These are phyloP conservation scores for Teratosphaeria pseudoeucalypti DNA, from an alignment of 2,329 filamentous ascomycete genomes.

Conservation along the genomic window DNA sequence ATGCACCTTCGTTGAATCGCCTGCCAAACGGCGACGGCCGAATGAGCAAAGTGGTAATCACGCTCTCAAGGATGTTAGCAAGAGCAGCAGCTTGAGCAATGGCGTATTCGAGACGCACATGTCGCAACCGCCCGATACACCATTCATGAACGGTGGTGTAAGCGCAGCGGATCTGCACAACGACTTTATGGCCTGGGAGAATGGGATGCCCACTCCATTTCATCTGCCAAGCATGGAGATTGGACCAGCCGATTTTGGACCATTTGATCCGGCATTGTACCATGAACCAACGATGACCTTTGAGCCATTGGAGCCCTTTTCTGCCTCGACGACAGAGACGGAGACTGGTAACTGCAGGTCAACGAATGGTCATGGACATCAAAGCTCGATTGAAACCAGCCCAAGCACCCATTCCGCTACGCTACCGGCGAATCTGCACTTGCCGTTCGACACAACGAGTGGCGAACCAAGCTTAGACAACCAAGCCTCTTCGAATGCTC, in stretches of 20 bases:
- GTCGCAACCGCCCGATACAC: background rate
- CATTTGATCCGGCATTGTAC: conserved; percentile 22
- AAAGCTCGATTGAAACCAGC: conserved; percentile 17
- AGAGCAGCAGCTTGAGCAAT: conserved; percentile 10
- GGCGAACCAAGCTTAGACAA: conserved; percentile 24
- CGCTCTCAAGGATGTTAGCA: conserved; percentile 3
- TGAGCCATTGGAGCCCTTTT: conserved; percentile 18
- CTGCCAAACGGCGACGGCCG: conserved; percentile 24
- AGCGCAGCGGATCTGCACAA: conserved; percentile 17
- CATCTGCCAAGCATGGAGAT: conserved; percentile 16
- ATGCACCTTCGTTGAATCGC: conserved; percentile 36
- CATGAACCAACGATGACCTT: conserved; percentile 15
- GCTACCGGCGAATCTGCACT: conserved; percentile 12
- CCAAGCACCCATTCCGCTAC: conserved; percentile 11
- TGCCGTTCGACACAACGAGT: conserved; percentile 19
- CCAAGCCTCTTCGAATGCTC: conserved; percentile 22
- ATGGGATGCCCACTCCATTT: conserved; percentile 16
- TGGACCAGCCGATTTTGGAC: conserved; percentile 13
- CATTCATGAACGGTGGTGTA: conserved; percentile 12
- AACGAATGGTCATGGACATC: conserved; percentile 4
- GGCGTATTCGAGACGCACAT: conserved; percentile 9
- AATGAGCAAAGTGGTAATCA: conserved; percentile 15
- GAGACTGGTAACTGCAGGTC: conserved; percentile 4
- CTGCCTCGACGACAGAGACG: conserved; percentile 12
- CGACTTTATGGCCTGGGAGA: conserved; percentile 20